Base-by-base conservation (phyloP, 768 basidiomycete genomes). In the Amyloporia xantha region DNA sequence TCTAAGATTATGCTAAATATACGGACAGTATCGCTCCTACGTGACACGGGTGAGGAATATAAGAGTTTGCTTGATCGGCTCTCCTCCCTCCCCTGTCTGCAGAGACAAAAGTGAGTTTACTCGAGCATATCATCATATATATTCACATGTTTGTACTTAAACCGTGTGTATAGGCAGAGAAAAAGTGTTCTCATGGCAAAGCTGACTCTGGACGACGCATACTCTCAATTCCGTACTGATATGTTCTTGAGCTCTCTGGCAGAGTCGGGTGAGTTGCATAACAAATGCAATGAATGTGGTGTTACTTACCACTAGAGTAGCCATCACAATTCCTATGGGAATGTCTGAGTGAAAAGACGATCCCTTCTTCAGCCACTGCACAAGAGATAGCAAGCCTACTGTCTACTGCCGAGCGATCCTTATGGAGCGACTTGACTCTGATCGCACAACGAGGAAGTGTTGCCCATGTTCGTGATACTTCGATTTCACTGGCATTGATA, bases 241-340 rank as follows among this genome's bases (percentile, higher is more conserved):
- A 87, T 96, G 71, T 88, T 93, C 62, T 71, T 96, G 50, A 92
- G 85, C 59, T 93, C 93, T 15, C 69, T 97, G 20, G 78, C 85
- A 0, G 95, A 98, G 62, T 95, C 95, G 1, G 84, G 93, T 95
- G 58, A 28, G 90, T 68, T 28, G 12, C 15, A 15, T 23, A n/a
- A n/a, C n/a, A n/a, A n/a, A n/a, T n/a, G n/a, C n/a, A n/a, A n/a
- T n/a, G 24, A 7, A 17, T 36, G 17, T 15, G 10, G n/a, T 26
- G 17, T 6, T n/a, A 19, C 26, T 9, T 44, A 50, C 5, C 30
- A 15, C 59, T 4, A 41, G 49, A 6, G 27, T 54, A 96, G 87
- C 88, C 20, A 85, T 95, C 52, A 81, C 90, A 2, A 74, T 92
- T 48, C 90, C 91, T 0, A 82, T 90, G 79, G 83, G 86, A 0